Base-by-base conservation (phyloP, 805 yeast species). In the Pichia nakasei region DNA sequence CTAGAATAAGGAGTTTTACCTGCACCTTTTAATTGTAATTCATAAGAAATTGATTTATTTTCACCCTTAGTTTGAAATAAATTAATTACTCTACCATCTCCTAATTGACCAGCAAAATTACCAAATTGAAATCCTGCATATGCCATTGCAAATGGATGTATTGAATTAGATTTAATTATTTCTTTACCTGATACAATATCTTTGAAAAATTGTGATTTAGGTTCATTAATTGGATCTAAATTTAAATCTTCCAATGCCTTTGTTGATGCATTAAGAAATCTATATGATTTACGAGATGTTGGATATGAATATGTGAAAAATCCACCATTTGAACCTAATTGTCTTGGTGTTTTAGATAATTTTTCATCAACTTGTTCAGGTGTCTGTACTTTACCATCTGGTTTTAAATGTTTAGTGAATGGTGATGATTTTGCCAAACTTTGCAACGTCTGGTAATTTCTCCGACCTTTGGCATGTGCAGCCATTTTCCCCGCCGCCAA, bases 51-150 rank as follows among this genome's bases (percentile, higher is more conserved):
- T 29, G 2, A 6, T 9, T 29, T 5, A 29, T 29, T 15, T 31
- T 63, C 19, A 74, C 69, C 3, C 47, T 51, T 2, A 53, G 54
- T 63, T 50, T 85, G 91, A 64, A 91, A 89, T 37, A 91, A 64
- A 55, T 84, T 86, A 7, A 81, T 74, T 2, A 87, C 96, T 47
- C 98, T 68, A 1, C 98, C 98, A 60, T 91, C 98, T 7, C 98
- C 98, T 48, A 91, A 66, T 61, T 93, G 98, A 2, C 97, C 97
- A 0, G 97, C 97, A 76, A 91, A 91, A 51, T 76, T 78, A 3
- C 98, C 97, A 67, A 93, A 91, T 58, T 91, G 98, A 72, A 82
- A 87, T 1, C 98, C 98, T 2, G 97, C 96, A 61, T 91, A 91
- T 0, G 91, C 85, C 60, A 84, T 89, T 12, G 96, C 77, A 62